Evolutionary conservation across 2,329 filamentous ascomycete species (phyloP).

Genomic region (Zopfia rhizophila): DNA sequence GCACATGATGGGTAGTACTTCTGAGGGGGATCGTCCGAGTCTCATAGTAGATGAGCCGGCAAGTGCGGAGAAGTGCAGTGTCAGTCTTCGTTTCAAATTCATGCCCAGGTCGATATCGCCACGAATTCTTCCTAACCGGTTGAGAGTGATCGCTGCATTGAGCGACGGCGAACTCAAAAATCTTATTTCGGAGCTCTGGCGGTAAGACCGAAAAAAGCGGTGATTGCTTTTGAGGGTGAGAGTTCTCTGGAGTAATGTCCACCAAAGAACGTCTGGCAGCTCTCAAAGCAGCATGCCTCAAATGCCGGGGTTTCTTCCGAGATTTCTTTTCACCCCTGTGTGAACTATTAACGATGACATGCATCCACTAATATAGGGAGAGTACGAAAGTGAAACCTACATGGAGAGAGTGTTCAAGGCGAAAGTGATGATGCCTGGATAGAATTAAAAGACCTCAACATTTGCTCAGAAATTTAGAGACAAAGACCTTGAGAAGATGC

Average conservation of each 20-base stretch:
- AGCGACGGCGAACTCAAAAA: constrained; percentile 19
- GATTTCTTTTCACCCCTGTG: no score
- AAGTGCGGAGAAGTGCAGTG: constrained; percentile 50
- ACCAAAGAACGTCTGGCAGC: constrained; percentile 27
- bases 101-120: constrained; percentile 9
- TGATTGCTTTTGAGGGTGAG: constrained; percentile 31
- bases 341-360: no score
- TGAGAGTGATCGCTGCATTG: constrained; percentile 15
- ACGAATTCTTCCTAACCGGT: constrained; percentile 8
- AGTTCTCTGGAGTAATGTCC: constrained; percentile 29
- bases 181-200: constrained; percentile 33
- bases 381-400: no score
- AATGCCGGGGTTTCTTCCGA: constrained; percentile 19
- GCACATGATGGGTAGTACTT: constrained; percentile 38
- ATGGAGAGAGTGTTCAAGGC: no score
- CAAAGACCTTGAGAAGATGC: no score
- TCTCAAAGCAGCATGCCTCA: constrained; percentile 25
- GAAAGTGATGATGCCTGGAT: no score
- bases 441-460: no score
- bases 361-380: no score
- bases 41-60: constrained; percentile 52
- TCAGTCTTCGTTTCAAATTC: constrained; percentile 35
- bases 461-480: no score
- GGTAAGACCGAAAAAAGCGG: constrained; percentile 35
- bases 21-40: constrained; percentile 47